Evolutionary conservation across 2,329 filamentous ascomycete species (phyloP).

Genomic region (Sporothrix schenckii): DNA sequence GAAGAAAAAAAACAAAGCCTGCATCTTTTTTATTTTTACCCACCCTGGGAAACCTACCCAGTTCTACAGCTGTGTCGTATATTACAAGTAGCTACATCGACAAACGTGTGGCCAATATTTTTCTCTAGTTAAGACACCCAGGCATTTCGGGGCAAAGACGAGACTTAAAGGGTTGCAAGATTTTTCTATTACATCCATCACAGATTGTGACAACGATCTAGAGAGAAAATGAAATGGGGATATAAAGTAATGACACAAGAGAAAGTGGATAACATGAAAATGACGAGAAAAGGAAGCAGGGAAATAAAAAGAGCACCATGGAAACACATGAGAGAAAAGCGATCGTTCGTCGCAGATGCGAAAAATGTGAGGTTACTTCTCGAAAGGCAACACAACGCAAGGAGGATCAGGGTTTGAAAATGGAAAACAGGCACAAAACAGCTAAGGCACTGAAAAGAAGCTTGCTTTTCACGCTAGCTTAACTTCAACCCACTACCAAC

Average conservation of each 20-base stretch:
- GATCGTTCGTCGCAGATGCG: not conserved
- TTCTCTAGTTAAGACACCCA: not conserved
- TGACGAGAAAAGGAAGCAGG: no score
- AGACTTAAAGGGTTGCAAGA: not conserved
- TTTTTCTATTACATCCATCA: conserved; percentile 19
- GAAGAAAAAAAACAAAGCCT: no score
- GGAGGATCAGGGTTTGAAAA: not conserved
- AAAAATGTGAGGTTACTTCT: not conserved
- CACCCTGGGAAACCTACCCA: no score
- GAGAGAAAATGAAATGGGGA: not conserved
- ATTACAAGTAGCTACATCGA: no score
- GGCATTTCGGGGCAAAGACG: not conserved
- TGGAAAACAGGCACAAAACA: not conserved
- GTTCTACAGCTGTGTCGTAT: no score
- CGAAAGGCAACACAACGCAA: not conserved
- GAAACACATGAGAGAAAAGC: conserved; percentile 5
- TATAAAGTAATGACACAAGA: conserved; percentile 13
- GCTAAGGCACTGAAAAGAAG: not conserved
- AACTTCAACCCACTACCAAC: not conserved
- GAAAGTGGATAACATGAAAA: conserved; percentile 18
- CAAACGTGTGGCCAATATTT: not conserved
- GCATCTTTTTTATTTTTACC: no score
- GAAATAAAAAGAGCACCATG: not conserved
- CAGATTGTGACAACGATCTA: not conserved
- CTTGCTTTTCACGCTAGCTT: not conserved